These are phyloP conservation scores for Talaromyces pinophilus DNA, from an alignment of 2,329 filamentous ascomycete species.

Conservation along the genomic window DNA sequence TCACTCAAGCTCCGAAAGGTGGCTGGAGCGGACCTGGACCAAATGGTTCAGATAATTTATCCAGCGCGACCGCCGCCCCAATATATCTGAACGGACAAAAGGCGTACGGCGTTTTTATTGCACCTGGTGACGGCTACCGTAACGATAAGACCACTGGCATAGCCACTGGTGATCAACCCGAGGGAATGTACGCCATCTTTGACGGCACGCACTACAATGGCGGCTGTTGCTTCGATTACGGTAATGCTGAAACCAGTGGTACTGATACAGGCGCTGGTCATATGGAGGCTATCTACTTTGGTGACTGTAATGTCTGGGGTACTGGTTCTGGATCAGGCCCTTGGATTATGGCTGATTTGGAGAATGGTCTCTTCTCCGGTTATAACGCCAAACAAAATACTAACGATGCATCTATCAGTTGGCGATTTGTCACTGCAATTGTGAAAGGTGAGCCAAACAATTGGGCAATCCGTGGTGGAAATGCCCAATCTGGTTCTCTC, in stretches of 20 bases:
- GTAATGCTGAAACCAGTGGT: slow-evolving; percentile 17
- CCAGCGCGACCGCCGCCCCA: slow-evolving; percentile 5
- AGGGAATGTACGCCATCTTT: slow-evolving; percentile 19
- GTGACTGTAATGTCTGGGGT: slow-evolving; percentile 1
- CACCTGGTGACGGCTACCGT: slow-evolving; percentile 17
- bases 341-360: slow-evolving; percentile 18
- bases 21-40: slow-evolving; percentile 1
- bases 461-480: slow-evolving; percentile 17
- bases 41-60: slow-evolving; percentile 9
- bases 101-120: slow-evolving; percentile 17
- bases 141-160: slow-evolving; percentile 4
- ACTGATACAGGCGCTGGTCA: slow-evolving; percentile 17
- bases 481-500: slow-evolving; percentile 9
- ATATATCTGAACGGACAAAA: slow-evolving; percentile 15
- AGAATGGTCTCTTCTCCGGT: slow-evolving; percentile 17
- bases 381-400: background rate
- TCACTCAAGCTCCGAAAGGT: slow-evolving; percentile 7
- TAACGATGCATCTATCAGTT: slow-evolving; percentile 5
- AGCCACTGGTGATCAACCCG: slow-evolving; percentile 8
- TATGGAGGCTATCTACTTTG: slow-evolving; percentile 20
- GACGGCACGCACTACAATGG: slow-evolving; percentile 20
- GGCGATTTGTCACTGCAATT: slow-evolving; percentile 14
- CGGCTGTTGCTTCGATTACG: slow-evolving; percentile 19
- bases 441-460: slow-evolving; percentile 12
- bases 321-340: slow-evolving; percentile 13